Evolutionary conservation across 306 rosid species (phyloP), one percentile per base, ranked within the genome.

Genomic region (Sesbania bispinosa): DNA sequence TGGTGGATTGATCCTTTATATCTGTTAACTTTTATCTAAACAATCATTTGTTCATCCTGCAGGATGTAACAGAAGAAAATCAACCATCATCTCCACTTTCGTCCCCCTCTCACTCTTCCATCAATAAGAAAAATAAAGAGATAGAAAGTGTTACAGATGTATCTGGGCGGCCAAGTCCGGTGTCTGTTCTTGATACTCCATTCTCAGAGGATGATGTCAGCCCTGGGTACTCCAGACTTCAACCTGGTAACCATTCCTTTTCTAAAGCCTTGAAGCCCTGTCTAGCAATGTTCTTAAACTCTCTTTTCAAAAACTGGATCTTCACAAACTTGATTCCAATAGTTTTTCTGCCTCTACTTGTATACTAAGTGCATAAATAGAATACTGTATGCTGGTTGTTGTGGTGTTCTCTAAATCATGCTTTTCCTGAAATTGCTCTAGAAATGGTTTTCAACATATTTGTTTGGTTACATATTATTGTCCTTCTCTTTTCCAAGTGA

Each of bases 121-220:
- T 75, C 61, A 42, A 69, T 45, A 80, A 55, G 70, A 80, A 83
- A 52, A 69, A 19, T 74, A 86, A 85, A 73, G 88, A 79, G 55
- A 61, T 41, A 62, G 96, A 84, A 43, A 80, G 74, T 46, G 53
- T 52, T 64, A 10, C 71, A 1, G 89, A 83, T 27, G 61, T 69
- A 39, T 85, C 84, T 18, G 96, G 77, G 45, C 77, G 90, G 54
- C 99, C 96, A n/a, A 95, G 99, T 83, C 97, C 99, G 5, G 83
- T 88, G 43, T 95, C 99, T 45, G 89, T 95, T 81, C 96, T 95
- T 21, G 96, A 89, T 70, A 81, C 77, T 2, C 71, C 77, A 21
- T 88, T 89, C 79, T 20, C 77, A 48, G 96, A 91, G 67, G 96
- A 92, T 45, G 90, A 86, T 35, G 72, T 62, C 62, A 83, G 84